Percentiles rank a stretch among this genome's conserved stretches.
phyloP scores from a whole-genome alignment of 148 eudicot species.

The Silene latifolia region DNA sequence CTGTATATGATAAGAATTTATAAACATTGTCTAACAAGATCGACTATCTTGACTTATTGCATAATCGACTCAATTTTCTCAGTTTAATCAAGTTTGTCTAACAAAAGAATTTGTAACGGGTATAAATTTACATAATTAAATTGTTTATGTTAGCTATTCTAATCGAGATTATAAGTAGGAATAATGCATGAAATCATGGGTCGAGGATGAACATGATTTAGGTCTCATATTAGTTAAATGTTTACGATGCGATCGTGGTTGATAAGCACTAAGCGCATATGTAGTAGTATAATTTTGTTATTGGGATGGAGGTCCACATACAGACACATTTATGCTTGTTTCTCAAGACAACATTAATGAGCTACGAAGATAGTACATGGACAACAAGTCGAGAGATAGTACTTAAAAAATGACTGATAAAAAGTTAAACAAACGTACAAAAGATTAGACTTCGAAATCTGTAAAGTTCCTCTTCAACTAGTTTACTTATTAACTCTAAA shows the following conservation, averaged over 20 bases:
- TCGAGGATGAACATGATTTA: constrained; percentile 11
- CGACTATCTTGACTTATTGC: no score
- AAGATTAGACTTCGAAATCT: constrained; percentile 18
- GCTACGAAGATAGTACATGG: neutral
- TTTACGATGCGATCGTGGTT: constrained; percentile 30
- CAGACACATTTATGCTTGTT: constrained; percentile 28
- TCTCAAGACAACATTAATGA: constrained; percentile 26
- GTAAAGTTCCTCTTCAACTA: no score
- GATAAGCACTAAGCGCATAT: constrained; percentile 26
- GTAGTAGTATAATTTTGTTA: constrained; percentile 8
- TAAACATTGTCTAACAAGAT: no score
- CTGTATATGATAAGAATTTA: no score
- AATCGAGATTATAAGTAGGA: neutral
- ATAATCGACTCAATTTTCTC: no score
- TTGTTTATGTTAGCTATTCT: no score
- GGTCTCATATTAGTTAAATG: neutral
- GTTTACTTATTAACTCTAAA: no score
- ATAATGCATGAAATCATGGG: neutral
- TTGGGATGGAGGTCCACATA: constrained; percentile 14
- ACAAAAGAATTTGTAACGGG: no score
- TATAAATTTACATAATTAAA: no score
- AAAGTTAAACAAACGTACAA: neutral
- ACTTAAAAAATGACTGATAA: neutral
- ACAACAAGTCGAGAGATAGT: constrained; percentile 7
- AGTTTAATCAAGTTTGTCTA: no score